These are phyloP conservation scores for Umbelopsis vinacea DNA, from an alignment of 192 early-diverging fungal genomes.

Conservation along the genomic window DNA sequence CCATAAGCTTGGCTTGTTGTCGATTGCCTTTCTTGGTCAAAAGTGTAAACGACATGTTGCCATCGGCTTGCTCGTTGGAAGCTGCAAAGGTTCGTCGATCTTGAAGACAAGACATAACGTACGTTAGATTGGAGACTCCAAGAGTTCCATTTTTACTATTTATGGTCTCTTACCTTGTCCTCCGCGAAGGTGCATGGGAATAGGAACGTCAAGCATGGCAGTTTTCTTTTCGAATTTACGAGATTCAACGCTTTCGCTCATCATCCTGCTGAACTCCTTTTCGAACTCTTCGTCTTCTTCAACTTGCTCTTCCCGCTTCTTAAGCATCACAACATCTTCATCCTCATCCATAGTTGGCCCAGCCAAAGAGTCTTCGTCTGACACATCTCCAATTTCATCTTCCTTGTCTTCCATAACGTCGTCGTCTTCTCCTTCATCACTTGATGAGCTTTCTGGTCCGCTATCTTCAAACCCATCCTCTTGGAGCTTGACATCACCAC, in stretches of 20 bases:
- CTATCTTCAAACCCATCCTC: slow-evolving; percentile 51
- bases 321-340: slow-evolving; percentile 68
- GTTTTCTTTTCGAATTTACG: slow-evolving; percentile 81
- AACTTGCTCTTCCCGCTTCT: slow-evolving; percentile 60
- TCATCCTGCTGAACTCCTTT: slow-evolving; percentile 85
- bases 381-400: slow-evolving; percentile 43
- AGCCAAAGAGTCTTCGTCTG: slow-evolving; percentile 48
- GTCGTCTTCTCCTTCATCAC: slow-evolving; percentile 44
- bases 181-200: slow-evolving; percentile 75
- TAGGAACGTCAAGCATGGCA: slow-evolving; percentile 83
- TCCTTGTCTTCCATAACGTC: slow-evolving; percentile 31
- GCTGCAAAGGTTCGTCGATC: slow-evolving; percentile 32
- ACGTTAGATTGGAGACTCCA: neutral
- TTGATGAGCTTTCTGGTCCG: slow-evolving; percentile 35
- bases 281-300: slow-evolving; percentile 91
- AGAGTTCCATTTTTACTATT: neutral
- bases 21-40: slow-evolving; percentile 87
- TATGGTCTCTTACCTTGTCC: slow-evolving; percentile 39
- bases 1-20: slow-evolving; percentile 78
- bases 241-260: slow-evolving; percentile 88
- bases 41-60: slow-evolving; percentile 76
- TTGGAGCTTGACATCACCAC: slow-evolving; percentile 38
- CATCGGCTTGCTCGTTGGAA: slow-evolving; percentile 31
- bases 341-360: slow-evolving; percentile 56
- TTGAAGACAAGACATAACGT: slow-evolving; percentile 1